These are phyloP conservation scores for Fraxinus quadrangulata DNA, from an alignment of 257 asterid genomes.

Conservation along the genomic window DNA sequence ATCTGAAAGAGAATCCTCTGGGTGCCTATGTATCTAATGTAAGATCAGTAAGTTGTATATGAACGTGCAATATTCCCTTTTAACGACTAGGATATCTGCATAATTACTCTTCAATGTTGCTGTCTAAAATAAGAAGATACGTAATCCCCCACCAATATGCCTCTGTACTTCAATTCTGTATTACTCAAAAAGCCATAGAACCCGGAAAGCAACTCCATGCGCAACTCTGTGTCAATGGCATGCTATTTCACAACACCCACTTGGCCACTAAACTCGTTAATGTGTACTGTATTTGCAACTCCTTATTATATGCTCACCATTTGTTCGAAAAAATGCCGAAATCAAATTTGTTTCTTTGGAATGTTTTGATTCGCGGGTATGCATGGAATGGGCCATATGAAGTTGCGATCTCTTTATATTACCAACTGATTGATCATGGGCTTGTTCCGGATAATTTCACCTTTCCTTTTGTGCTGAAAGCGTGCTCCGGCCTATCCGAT, in stretches of 20 bases:
- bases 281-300: conserved; percentile 44
- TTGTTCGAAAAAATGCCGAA: conserved; percentile 63
- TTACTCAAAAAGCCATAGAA: conserved; percentile 39
- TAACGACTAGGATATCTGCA: not conserved
- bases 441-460: conserved; percentile 59
- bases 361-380: conserved; percentile 61
- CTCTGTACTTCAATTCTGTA: conserved; percentile 48
- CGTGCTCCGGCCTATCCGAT: conserved; percentile 54
- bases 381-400: conserved; percentile 66
- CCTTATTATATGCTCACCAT: conserved; percentile 41
- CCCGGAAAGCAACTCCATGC: conserved; percentile 68
- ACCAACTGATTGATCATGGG: conserved; percentile 46
- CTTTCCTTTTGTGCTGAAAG: conserved; percentile 60
- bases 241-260: conserved; percentile 27
- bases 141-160: conserved; percentile 30
- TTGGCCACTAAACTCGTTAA: conserved; percentile 60
- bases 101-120: conserved; percentile 9
- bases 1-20: too few species aligned
- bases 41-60: not conserved
- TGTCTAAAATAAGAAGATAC: conserved; percentile 2
- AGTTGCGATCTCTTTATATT: conserved; percentile 45
- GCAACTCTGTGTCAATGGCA: conserved; percentile 40
- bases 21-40: too few species aligned
- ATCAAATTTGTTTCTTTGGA: conserved; percentile 59
- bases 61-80: not conserved